phyloP scores from a whole-genome alignment of 1,284 basidiomycete species.

The Malassezia psittaci region DNA sequence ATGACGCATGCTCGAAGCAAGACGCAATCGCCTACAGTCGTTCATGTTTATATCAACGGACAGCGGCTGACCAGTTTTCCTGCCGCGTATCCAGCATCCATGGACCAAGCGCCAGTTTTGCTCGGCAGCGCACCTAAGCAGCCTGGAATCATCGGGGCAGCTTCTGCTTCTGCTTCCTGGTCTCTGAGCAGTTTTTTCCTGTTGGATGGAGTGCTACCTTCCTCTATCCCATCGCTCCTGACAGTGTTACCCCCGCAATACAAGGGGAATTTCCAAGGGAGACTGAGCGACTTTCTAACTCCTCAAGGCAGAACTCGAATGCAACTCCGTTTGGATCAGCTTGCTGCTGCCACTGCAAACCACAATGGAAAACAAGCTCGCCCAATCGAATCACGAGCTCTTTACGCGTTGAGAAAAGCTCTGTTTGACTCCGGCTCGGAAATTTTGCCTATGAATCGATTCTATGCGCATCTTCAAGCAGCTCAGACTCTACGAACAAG shows the following conservation, averaged over 20 bases:
- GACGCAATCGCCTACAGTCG: slow-evolving; percentile 21
- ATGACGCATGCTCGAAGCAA: slow-evolving; percentile 28
- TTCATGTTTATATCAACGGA: slow-evolving; percentile 33
- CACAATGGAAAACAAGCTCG: slow-evolving; percentile 1
- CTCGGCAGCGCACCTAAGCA: slow-evolving; percentile 25
- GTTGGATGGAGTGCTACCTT: slow-evolving; percentile 26
- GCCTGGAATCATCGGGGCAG: background rate
- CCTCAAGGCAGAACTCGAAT: slow-evolving; percentile 31
- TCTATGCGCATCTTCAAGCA: slow-evolving; percentile 34
- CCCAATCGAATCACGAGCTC: slow-evolving; percentile 21
- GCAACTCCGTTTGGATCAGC: slow-evolving; percentile 29
- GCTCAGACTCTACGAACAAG: slow-evolving; percentile 18
- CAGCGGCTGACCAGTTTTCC: slow-evolving; percentile 18
- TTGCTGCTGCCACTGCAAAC: slow-evolving; percentile 8
- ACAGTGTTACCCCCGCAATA: slow-evolving; percentile 29
- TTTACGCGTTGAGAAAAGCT: slow-evolving; percentile 26
- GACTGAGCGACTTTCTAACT: slow-evolving; percentile 36
- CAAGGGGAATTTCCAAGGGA: slow-evolving; percentile 32
- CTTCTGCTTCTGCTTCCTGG: slow-evolving; percentile 17
- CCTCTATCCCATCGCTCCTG: slow-evolving; percentile 30
- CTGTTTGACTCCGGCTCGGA: slow-evolving; percentile 25
- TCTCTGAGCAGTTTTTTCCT: slow-evolving; percentile 30
- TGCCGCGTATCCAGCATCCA: slow-evolving; percentile 7
- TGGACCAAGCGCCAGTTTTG: slow-evolving; percentile 21
- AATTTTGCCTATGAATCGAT: slow-evolving; percentile 22